A percentile compares a stretch with the other conserved stretches of the same genome.
phyloP scores from a whole-genome alignment of 2,329 filamentous ascomycete species.

The Fusarium sp. region DNA sequence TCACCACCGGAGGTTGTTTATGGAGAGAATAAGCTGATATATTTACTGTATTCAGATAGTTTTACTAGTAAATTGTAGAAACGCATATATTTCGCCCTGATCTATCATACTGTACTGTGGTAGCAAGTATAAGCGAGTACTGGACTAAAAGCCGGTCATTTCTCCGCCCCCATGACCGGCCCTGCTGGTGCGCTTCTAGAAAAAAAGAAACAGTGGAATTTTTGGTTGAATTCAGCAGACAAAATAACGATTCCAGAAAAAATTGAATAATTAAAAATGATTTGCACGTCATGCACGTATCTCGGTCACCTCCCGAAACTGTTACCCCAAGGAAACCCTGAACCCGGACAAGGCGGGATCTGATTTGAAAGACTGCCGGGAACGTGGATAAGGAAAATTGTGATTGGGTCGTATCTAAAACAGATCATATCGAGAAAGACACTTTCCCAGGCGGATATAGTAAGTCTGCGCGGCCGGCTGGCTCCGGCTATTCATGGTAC shows the following conservation, averaged over 20 bases:
- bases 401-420: slow-evolving; percentile 26
- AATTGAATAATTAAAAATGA: not conserved
- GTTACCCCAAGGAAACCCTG: slow-evolving; percentile 25
- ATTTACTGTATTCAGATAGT: slow-evolving; percentile 2
- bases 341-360: slow-evolving; percentile 10
- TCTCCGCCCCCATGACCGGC: slow-evolving; percentile 6
- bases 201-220: not conserved
- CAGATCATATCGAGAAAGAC: slow-evolving; percentile 15
- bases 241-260: slow-evolving; percentile 14
- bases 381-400: slow-evolving; percentile 5
- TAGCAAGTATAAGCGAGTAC: slow-evolving; percentile 4
- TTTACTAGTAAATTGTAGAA: slow-evolving; percentile 1
- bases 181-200: not conserved
- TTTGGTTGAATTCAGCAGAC: slow-evolving; percentile 1
- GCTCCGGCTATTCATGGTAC: slow-evolving; percentile 36
- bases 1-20: slow-evolving; percentile 27
- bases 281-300: slow-evolving; percentile 29
- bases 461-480: slow-evolving; percentile 28
- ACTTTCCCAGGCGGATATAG: slow-evolving; percentile 8
- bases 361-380: slow-evolving; percentile 6
- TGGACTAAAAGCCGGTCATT: not conserved
- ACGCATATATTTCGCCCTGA: not conserved
- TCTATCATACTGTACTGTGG: slow-evolving; percentile 2
- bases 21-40: slow-evolving; percentile 20
- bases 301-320: slow-evolving; percentile 43